Evolutionary conservation across 345 rosid species (phyloP).

Genomic region (Brassica napus): Da-Ae NC_063442.1:38159501-38160000

Average conservation of each 20-base stretch:
- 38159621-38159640: slow-evolving; percentile 37
- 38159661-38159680: slow-evolving; percentile 30
- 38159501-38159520: neutral
- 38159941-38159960: slow-evolving; percentile 42
- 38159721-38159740: neutral
- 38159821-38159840: slow-evolving; percentile 97
- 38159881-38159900: slow-evolving; percentile 62
- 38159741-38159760: neutral
- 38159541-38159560: neutral
- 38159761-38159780: slow-evolving; percentile 37
- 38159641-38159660: neutral
- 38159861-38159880: slow-evolving; percentile 62
- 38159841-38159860: slow-evolving; percentile 92
- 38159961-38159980: slow-evolving; percentile 52
- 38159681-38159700: neutral
- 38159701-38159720: neutral
- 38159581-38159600: neutral
- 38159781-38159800: slow-evolving; percentile 10
- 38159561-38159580: slow-evolving; percentile 4
- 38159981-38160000: slow-evolving; percentile 50
- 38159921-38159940: slow-evolving; percentile 26
- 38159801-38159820: slow-evolving; percentile 63
- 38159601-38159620: slow-evolving; percentile 4
- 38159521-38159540: neutral
- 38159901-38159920: slow-evolving; percentile 38